Percentiles rank a stretch among this genome's conserved stretches.
phyloP scores from a whole-genome alignment of 2,329 filamentous ascomycete species.

The Didymella segeticola region DNA sequence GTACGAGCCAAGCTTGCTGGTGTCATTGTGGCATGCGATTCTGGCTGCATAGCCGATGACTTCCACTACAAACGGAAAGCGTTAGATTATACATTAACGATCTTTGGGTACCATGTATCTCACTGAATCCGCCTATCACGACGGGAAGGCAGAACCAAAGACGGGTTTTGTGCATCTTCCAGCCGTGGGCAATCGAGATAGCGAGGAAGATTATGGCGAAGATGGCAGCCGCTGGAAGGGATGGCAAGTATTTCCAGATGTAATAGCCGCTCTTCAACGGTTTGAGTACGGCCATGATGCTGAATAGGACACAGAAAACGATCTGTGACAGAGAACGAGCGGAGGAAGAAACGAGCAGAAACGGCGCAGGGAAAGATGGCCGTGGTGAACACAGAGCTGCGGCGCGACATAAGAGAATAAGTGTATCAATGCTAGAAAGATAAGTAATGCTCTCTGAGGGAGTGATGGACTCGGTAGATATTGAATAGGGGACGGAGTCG shows the following conservation, averaged over 20 bases:
- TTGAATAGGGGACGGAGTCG: too few relatives aligned
- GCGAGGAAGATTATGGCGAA: constrained; percentile 56
- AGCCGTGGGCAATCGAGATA: constrained; percentile 51
- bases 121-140: constrained; percentile 56
- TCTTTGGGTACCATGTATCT: not conserved
- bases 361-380: too few relatives aligned
- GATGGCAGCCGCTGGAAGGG: constrained; percentile 53
- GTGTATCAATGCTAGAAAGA: too few relatives aligned
- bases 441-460: too few relatives aligned
- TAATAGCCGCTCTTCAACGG: constrained; percentile 14
- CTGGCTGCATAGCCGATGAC: constrained; percentile 54
- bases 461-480: too few relatives aligned
- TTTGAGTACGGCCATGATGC: not conserved
- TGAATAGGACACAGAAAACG: too few relatives aligned
- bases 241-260: constrained; percentile 52
- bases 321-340: too few relatives aligned
- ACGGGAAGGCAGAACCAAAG: constrained; percentile 59
- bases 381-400: too few relatives aligned
- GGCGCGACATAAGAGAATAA: too few relatives aligned
- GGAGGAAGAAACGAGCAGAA: too few relatives aligned
- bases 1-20: constrained; percentile 34
- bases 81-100: not conserved
- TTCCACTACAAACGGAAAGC: constrained; percentile 52
- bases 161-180: constrained; percentile 47
- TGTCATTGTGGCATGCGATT: too few relatives aligned